These are phyloP conservation scores for Aspergillus indologenus DNA, from an alignment of 495 filamentous ascomycete genomes.

Conservation along the genomic window DNA sequence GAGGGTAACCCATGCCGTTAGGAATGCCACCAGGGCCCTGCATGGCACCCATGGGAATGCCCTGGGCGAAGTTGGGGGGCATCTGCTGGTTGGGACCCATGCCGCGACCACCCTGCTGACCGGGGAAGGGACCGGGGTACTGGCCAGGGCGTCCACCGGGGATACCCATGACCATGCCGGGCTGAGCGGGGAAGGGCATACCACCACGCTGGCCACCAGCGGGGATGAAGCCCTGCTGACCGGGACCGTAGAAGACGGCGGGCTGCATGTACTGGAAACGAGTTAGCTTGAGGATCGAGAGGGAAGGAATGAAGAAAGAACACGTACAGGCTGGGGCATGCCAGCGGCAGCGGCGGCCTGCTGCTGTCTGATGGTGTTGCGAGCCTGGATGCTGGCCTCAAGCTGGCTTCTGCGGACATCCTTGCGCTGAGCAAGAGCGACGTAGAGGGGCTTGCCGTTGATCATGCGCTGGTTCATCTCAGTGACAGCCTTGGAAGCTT, in stretches of 20 bases:
- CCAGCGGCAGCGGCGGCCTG: slow-evolving; percentile 91
- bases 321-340: slow-evolving; percentile 74
- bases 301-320: background rate
- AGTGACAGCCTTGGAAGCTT: slow-evolving; percentile 97
- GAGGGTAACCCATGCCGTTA: slow-evolving; percentile 55
- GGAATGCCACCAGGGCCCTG: slow-evolving; percentile 57
- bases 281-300: slow-evolving; percentile 7
- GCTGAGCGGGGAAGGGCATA: slow-evolving; percentile 81
- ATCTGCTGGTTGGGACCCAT: slow-evolving; percentile 74
- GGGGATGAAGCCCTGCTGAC: slow-evolving; percentile 80
- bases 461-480: slow-evolving; percentile 99
- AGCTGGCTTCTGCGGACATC: slow-evolving; percentile 98
- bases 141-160: slow-evolving; percentile 82
- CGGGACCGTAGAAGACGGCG: slow-evolving; percentile 82
- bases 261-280: slow-evolving; percentile 62
- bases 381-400: slow-evolving; percentile 97
- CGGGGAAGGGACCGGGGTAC: slow-evolving; percentile 72
- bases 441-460: slow-evolving; percentile 94
- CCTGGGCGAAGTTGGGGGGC: slow-evolving; percentile 75
- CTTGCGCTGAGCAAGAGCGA: slow-evolving; percentile 97
- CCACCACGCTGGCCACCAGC: slow-evolving; percentile 66
- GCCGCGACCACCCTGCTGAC: slow-evolving; percentile 80
- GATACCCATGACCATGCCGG: slow-evolving; percentile 73
- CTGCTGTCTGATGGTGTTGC: slow-evolving; percentile 97
- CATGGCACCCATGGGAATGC: slow-evolving; percentile 72